Conservation (phyloP, 1,139 yeast species). For the Nadsonia starkeyi-henricii region DNA sequence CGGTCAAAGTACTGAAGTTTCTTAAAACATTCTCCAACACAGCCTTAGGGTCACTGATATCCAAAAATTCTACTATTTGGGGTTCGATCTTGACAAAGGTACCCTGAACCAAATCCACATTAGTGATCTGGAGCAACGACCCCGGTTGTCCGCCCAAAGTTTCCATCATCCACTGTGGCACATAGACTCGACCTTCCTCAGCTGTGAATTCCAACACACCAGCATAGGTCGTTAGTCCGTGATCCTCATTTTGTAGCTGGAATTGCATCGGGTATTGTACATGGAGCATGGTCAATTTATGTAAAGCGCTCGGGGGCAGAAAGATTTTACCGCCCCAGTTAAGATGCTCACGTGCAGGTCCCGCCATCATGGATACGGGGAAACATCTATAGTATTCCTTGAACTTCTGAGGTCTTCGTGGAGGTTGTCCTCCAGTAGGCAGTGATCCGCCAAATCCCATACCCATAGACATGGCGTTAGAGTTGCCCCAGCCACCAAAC, state of each 20-base stretch:
- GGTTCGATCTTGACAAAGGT: conserved; percentile 88
- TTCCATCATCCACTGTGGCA: conserved; percentile 96
- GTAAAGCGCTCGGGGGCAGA: conserved; percentile 84
- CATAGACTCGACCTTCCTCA: conserved; percentile 88
- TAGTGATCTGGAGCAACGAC: conserved; percentile 50
- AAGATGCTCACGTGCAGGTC: conserved; percentile 60
- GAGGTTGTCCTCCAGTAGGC: neutral
- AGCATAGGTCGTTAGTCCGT: conserved; percentile 52
- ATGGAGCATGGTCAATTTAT: conserved; percentile 73
- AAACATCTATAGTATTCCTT: conserved; percentile 86
- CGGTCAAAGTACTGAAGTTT: conserved; percentile 77
- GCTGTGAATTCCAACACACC: conserved; percentile 96
- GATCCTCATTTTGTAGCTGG: conserved; percentile 57
- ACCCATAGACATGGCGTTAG: neutral
- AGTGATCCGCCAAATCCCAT: conserved; percentile 1
- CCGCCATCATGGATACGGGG: conserved; percentile 87
- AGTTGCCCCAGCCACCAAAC: neutral
- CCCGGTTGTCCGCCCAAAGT: conserved; percentile 68
- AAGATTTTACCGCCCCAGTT: conserved; percentile 96
- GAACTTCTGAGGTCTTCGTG: conserved; percentile 23
- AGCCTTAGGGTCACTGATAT: conserved; percentile 91
- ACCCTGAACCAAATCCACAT: conserved; percentile 76
- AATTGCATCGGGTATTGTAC: conserved; percentile 95
- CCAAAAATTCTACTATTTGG: conserved; percentile 83
- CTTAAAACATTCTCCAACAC: conserved; percentile 86